These are phyloP conservation scores for Thraustochytrium striatum DNA, from an alignment of 352 stramenopile genomes.

Conservation along the genomic window DNA sequence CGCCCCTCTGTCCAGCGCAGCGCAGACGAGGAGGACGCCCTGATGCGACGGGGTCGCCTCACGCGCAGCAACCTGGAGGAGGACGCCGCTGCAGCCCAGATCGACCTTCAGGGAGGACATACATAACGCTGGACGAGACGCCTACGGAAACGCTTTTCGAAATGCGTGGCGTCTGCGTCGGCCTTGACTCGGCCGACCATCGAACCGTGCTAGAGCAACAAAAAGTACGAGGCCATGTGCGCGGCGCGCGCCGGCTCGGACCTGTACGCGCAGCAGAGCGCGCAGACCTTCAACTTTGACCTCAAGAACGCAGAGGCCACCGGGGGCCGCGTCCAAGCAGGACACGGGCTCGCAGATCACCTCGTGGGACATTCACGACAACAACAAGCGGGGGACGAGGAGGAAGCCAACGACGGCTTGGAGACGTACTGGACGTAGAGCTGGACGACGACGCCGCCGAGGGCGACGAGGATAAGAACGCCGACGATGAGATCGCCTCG, in stretches of 20 bases:
- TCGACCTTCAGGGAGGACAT: constrained; percentile 12
- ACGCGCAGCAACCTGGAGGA: no score
- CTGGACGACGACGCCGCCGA: neutral
- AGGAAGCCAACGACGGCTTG: no score
- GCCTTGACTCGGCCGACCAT: constrained; percentile 1
- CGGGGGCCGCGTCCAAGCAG: neutral
- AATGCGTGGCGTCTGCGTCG: constrained; percentile 6
- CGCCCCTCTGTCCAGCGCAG: no score
- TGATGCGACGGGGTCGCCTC: no score
- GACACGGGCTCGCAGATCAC: constrained; percentile 25
- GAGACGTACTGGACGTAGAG: neutral
- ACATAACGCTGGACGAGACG: neutral
- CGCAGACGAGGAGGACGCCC: no score
- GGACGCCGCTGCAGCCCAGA: neutral
- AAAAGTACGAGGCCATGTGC: constrained; percentile 21
- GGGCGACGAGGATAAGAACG: neutral
- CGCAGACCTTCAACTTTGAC: constrained; percentile 32
- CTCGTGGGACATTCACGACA: constrained; percentile 38
- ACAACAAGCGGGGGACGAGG: neutral
- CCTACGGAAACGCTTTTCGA: constrained; percentile 34
- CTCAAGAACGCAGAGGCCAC: constrained; percentile 30
- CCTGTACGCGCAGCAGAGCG: neutral
- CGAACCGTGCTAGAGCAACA: constrained; percentile 1
- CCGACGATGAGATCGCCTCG: neutral
- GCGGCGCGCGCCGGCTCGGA: constrained; percentile 20